Base-by-base conservation (phyloP, 2,329 filamentous ascomycete genomes). In the Botrytis deweyae region DNA sequence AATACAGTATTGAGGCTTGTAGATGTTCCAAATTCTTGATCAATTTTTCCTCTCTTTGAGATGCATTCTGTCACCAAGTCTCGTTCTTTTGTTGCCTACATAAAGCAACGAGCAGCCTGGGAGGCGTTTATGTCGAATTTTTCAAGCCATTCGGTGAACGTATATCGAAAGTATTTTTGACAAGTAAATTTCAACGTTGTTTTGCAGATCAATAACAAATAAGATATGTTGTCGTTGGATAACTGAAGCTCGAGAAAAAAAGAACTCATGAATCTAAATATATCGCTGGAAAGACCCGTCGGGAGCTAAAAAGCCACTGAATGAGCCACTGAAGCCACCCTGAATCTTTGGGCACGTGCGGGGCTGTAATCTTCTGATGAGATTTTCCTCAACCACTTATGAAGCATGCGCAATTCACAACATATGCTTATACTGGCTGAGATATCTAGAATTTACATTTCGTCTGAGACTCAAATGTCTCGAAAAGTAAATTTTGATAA, bases 251-350 rank as follows among this genome's bases (percentile, higher is more conserved):
- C n/a, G 22, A 38, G 16, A n/a, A n/a, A 40, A 16, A 7, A 29
- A 55, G 12, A 29, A 58, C 52, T 55, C 33, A 29, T 40, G n/a
- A 68, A 55, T 68, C 36, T 68, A 42, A 58, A 25, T 68, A 42
- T 55, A 42, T 68, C 46, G 12, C 49, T 52, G 49, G 33, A 42
- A 33, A 10, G 58, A 42, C 10, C 46, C 49, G 40, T 58, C 36
- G 66, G 66, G 40, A 42, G 46, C 49, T 33, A 10, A 58, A 20
- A 68, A 42, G 66, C 66, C 66, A 68, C 25, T 25, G 49, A 42
- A 58, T 42, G 36, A 58, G 29, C 63, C 63, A 36, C 63, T 33
- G 29, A 42, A 55, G 46, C 65, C 65, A 40, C 62, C 25, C 18
- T 52, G 20, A 38, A 42, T n/a, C 18, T 12, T 33, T 44, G 3